Evolutionary conservation across 176 grass and related monocot genomes (phyloP), one percentile per base, ranked within the genome.

Genomic region (Ananas comosus): DNA sequence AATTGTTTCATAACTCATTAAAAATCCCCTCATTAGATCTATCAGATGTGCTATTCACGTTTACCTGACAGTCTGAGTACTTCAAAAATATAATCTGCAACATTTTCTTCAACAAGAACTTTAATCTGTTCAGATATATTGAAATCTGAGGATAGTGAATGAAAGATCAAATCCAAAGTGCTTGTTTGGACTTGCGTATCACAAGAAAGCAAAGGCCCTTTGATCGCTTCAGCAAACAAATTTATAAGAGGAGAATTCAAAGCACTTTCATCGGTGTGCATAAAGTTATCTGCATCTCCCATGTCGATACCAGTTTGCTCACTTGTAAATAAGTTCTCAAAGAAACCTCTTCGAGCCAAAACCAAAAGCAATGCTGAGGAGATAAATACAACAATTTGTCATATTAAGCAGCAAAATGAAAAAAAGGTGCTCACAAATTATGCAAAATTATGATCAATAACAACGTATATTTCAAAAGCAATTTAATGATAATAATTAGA

Each of bases 81-180:
- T 86, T 96, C 93, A 51, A 96, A 92, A 80, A 96, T 69, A 74
- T 96, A 96, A 85, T 96, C 93, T 51, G 79, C 79, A 81, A 96
- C 83, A 85, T 81, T 85, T 83, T 92, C 81, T 47, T 92, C 71
- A 50, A 89, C 68, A 81, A 96, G 79, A 72, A 69, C 88, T 89
- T 96, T 29, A 71, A 96, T 85, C 49, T 84, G 79, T 77, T 57
- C 74, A 70, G 66, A 64, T 74, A 64, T 71, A 80, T 75, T 84
- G 64, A 64, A 69, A 80, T 79, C 79, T 25, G 81, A 96, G 49
- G 89, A 89, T 14, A 96, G 71, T 64, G 85, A 85, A 81, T 96
- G 88, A 81, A 82, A 83, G 64, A 96, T 87, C 65, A 96, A 96
- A 68, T 96, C 83, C 71, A 96, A 88, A 68, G 86, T 75, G 51